Base-by-base conservation (phyloP, 768 basidiomycete genomes). In the Rhizopogon sp. region DNA sequence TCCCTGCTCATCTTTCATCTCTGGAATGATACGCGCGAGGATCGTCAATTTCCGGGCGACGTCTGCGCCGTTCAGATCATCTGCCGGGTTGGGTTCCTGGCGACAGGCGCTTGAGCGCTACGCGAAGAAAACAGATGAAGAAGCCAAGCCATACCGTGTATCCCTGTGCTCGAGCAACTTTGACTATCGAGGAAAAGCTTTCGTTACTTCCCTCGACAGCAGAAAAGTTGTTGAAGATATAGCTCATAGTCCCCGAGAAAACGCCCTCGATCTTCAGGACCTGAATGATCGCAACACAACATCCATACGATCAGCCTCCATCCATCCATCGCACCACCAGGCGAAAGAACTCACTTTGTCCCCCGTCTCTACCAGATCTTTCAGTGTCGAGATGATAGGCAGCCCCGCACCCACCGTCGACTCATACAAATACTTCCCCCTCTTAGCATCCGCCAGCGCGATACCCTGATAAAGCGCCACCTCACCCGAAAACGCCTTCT, bases 141-240 rank as follows among this genome's bases (percentile, higher is more conserved):
- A 14, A 16, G 35, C 37, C 29, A 6, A 10, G 40, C 78, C 45
- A 51, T 61, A 95, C 94, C 17, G 97, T 99, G 72, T 95, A 99
- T 1, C 97, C 97, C 62, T 92, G 90, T 64, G 90, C 88, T 46
- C 92, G 87, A 5, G 97, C 97, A 39, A 85, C 70, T 56, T 82
- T 82, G 53, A 99, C 96, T 37, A 98, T 87, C 25, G 90, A 85
- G 5, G 93, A 96, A 74, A 99, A 98, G 29, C 75, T 74, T 1
- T 87, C 85, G 0, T 87, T 88, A 47, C 81, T 80, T 5, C 83
- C 73, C 44, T 79, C 77, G 1, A 82, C 84, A 4, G 83, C 86
- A 2, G 90, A 70, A 87, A 74, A 94, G 92, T 93, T 85, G 74
- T 98, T 98, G 80, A 99, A 99, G 74, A 99, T 98, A 75, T 98